phyloP scores from a whole-genome alignment of 148 eudicot genomes.

The Polygonum maritimum region DNA sequence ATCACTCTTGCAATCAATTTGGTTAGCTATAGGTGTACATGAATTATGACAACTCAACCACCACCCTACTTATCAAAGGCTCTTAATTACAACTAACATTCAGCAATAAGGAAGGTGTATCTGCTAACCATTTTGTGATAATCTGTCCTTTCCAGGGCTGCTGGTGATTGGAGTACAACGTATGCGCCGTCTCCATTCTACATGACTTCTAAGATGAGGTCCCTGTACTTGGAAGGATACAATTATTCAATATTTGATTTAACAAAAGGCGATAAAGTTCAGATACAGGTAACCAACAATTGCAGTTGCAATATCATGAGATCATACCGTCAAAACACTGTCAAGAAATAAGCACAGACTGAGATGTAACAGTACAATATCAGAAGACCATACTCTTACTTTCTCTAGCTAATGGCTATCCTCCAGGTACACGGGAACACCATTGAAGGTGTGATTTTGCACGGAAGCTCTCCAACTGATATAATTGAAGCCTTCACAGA shows the following conservation, averaged over 20 bases:
- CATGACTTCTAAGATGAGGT: slow-evolving; percentile 88
- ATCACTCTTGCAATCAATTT: slow-evolving; percentile 83
- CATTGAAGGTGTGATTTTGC: slow-evolving; percentile 64
- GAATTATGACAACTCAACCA: neutral
- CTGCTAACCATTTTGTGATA: neutral
- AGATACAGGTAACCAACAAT: slow-evolving; percentile 62
- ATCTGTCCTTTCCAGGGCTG: slow-evolving; percentile 53
- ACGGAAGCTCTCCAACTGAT: slow-evolving; percentile 79
- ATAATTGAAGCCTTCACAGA: slow-evolving; percentile 75
- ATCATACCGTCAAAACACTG: neutral
- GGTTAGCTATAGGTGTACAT: slow-evolving; percentile 91
- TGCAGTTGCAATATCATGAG: neutral
- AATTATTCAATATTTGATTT: slow-evolving; percentile 77
- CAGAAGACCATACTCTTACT: neutral
- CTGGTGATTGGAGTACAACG: slow-evolving; percentile 95
- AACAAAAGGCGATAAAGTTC: slow-evolving; percentile 69
- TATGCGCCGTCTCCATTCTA: slow-evolving; percentile 99
- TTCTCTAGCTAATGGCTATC: neutral
- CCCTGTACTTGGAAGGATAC: slow-evolving; percentile 90
- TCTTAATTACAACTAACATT: too few relatives aligned
- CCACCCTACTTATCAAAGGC: slow-evolving; percentile 1
- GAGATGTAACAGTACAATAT: neutral
- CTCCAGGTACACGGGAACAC: slow-evolving; percentile 60
- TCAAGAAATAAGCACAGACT: neutral
- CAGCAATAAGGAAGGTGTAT: neutral